These are phyloP conservation scores for Puccinia novopanici DNA, from an alignment of 1,284 basidiomycete genomes.

Conservation along the genomic window DNA sequence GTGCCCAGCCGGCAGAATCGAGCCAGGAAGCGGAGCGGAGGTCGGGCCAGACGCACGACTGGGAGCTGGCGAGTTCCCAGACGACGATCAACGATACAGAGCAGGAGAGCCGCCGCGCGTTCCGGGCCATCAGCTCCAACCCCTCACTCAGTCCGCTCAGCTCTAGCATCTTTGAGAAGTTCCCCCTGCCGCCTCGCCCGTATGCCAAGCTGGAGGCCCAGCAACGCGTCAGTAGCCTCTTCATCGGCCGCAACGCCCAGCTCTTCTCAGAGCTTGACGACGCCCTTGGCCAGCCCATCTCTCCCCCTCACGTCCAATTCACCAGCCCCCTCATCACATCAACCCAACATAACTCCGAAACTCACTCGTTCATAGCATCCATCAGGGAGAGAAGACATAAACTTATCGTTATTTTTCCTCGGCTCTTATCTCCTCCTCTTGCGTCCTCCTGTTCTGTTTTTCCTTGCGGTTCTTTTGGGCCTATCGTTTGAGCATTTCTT, in stretches of 20 bases:
- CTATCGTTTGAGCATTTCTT: slow-evolving; percentile 1
- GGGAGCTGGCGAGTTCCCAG: not conserved
- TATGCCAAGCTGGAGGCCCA: not conserved
- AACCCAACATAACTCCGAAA: not conserved
- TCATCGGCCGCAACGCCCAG: slow-evolving; percentile 34
- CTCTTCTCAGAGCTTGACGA: slow-evolving; percentile 43
- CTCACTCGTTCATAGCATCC: not conserved
- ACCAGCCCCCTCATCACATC: not conserved
- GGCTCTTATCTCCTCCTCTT: not conserved
- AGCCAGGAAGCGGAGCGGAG: not conserved
- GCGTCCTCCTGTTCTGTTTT: not conserved
- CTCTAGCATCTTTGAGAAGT: slow-evolving; percentile 30
- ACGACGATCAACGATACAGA: not conserved
- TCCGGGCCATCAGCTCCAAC: slow-evolving; percentile 26
- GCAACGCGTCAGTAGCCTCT: slow-evolving; percentile 41
- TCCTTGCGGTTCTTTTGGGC: not conserved
- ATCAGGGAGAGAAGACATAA: no score
- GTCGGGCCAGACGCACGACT: not conserved
- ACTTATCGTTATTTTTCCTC: slow-evolving; percentile 13
- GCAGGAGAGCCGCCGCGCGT: not conserved
- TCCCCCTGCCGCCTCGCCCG: slow-evolving; percentile 22
- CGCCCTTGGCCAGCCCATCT: slow-evolving; percentile 3
- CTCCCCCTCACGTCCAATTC: not conserved
- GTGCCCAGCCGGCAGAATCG: not conserved
- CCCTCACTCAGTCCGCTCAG: slow-evolving; percentile 19